Base-by-base conservation (phyloP, 1,139 yeast genomes). In the Scheffersomyces stambukii region DNA sequence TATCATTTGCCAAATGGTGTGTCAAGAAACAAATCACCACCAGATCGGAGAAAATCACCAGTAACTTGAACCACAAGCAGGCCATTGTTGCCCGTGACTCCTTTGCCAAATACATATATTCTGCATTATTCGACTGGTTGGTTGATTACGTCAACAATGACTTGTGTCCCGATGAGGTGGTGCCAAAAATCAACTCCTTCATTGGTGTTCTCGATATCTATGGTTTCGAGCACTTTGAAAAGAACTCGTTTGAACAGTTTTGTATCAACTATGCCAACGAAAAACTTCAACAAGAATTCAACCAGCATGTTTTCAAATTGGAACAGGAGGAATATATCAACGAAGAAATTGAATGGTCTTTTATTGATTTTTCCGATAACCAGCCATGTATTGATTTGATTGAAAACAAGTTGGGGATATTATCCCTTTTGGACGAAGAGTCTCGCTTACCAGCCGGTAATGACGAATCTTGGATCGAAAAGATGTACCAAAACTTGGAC, bases 241-340 rank as follows among this genome's bases (percentile, higher is more conserved):
- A 74, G 48, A 91, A 91, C 57, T 88, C 96, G 6, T 91, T 91
- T 48, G 98, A 91, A 60, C 98, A 91, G 55, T 89, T 91, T 59
- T 91, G 98, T 63, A 91, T 91, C 60, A 91, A 91, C 54, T 91
- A 91, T 56, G 97, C 98, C 29, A 91, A 91, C 57, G 98, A 91
- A 63, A 91, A 91, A 60, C 70, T 91, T 45, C 98, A 91, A 59
- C 98, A 91, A 60, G 97, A 89, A 54, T 91, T 91, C 58, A 91
- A 89, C 51, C 97, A 89, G 57, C 97, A 91, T 52, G 97, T 91
- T 27, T 91, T 91, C 71, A 91, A 89, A 54, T 72, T 91, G 40
- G 98, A 91, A 53, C 97, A 91, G 64, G 96, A 89, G 52, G 96
- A 91, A 52, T 91, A 91, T 54, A 70, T 88, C 28, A 75, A 75